Evolutionary conservation across 2,329 filamentous ascomycete species (phyloP).

Genomic region (Claviceps sp.): DNA sequence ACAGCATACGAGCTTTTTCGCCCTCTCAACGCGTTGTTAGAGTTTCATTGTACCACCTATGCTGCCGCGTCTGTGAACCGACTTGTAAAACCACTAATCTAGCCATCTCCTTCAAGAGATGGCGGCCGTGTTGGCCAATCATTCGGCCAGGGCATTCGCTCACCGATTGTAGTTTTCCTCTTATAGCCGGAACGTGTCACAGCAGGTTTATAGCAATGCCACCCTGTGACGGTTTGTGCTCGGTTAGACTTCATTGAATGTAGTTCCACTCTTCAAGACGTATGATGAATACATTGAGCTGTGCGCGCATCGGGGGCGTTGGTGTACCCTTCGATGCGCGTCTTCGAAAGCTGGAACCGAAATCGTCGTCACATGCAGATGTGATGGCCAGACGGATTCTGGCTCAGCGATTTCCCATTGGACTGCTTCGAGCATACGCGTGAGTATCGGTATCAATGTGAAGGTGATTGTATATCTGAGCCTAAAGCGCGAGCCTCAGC

Average conservation of each 20-base stretch:
- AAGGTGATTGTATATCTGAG: background rate
- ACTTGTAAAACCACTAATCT: background rate
- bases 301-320: background rate
- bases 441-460: background rate
- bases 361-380: background rate
- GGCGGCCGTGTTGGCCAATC: background rate
- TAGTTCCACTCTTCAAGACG: background rate
- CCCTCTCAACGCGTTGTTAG: background rate
- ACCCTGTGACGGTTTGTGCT: background rate
- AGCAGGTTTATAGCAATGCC: background rate
- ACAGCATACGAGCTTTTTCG: background rate
- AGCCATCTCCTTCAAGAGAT: background rate
- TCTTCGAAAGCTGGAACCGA: background rate
- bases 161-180: background rate
- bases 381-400: background rate
- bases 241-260: background rate
- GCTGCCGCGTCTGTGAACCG: slow-evolving; percentile 1
- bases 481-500: background rate
- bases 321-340: background rate
- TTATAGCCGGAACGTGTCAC: background rate
- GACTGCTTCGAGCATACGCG: background rate
- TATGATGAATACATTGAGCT: background rate
- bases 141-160: background rate
- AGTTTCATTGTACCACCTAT: background rate
- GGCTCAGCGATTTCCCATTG: background rate